Evolutionary conservation across 148 eudicot genomes (phyloP), one percentile per base, ranked within the genome.

Genomic region (Amaranthus palmeri): DNA sequence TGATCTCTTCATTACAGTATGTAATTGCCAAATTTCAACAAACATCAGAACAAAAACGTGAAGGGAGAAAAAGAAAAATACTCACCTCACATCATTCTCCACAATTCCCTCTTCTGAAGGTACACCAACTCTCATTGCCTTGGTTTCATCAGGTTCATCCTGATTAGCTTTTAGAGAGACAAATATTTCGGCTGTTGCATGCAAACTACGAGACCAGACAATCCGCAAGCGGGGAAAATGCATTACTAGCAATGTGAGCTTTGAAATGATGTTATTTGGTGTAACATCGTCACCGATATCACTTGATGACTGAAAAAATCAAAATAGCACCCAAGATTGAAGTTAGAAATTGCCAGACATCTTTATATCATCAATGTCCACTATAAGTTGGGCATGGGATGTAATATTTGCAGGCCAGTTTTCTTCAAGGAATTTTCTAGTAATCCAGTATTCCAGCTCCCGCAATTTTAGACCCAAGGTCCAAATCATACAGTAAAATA

Each of bases 171-270:
- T 95, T 11, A 95, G 82, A 54, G 92, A 83, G 77, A 93, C 86
- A 78, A 95, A 95, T 78, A 92, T 92, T 74, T 95, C 97, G 17
- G 99, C 99, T 15, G 99, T 95, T 62, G 99, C 97, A 87, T 89
- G 90, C 84, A 95, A 83, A 77, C 97, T 92, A 52, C 99, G 97
- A 68, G 99, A 95, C 99, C 99, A 95, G 70, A 95, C 93, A 69
- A 95, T 87, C 54, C 99, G 99, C 74, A 95, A 76, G 58, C 99
- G 97, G 54, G 99, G 97, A 54, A 95, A 95, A 86, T 95, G 99
- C 81, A 95, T 86, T 71, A 78, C 96, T 49, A 95, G 93, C 92
- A 95, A 71, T 15, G 97, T 82, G 58, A 95, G 85, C 81, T 95
- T 95, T 67, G 99, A 95, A 62, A 95, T 95, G 70, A 95, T 95